Evolutionary conservation across 2,329 filamentous ascomycete genomes (phyloP), one percentile per base, ranked within the genome.

Genomic region (Fusarium verrucosum): DNA sequence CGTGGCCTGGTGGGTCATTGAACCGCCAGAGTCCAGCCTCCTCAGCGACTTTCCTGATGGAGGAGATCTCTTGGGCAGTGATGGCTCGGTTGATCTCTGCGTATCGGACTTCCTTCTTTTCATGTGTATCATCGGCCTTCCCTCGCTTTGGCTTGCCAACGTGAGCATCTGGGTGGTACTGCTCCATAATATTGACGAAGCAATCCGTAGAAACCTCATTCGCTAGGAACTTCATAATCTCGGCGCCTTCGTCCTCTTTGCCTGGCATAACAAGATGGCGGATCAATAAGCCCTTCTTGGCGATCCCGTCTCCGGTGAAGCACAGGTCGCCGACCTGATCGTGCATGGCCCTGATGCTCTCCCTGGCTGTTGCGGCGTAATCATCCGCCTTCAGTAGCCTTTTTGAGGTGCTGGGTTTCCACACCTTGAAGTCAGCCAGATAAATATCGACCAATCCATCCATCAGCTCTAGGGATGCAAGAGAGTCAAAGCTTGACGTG

Each of bases 141-240:
- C 45, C 53, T 30, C 70, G 65, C 68, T 79, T 86, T 50, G 81
- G 79, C 78, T 92, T 94, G 5, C 92, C 92, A 1, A 96, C 92
- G 74, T 96, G 88, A 0, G 91, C 92, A 64, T 90, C 86, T 0
- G 92, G 92, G 62, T 87, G 88, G 72, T 95, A 95, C 77, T 96
- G 92, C 76, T 96, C 92, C 92, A 95, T 95, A 66, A 96, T 89
- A 73, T 96, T 89, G 58, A 95, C 85, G 76, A 94, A 94, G 38
- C 90, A 82, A 74, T 95, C 91, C 52, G 80, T 83, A 5, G 89
- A 92, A 3, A 96, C 83, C 49, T 92, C 85, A 25, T 84, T 80
- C 0, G 91, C 92, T 16, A 96, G 80, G 82, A 91, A 96, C 61
- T 79, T 82, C 81, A 96, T 89, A 58, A 96, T 95, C 62, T 87